Percentiles rank a stretch among this genome's conserved stretches.
phyloP scores from a whole-genome alignment of 1,284 basidiomycete genomes.

The Apiotrichum laibachii region DNA sequence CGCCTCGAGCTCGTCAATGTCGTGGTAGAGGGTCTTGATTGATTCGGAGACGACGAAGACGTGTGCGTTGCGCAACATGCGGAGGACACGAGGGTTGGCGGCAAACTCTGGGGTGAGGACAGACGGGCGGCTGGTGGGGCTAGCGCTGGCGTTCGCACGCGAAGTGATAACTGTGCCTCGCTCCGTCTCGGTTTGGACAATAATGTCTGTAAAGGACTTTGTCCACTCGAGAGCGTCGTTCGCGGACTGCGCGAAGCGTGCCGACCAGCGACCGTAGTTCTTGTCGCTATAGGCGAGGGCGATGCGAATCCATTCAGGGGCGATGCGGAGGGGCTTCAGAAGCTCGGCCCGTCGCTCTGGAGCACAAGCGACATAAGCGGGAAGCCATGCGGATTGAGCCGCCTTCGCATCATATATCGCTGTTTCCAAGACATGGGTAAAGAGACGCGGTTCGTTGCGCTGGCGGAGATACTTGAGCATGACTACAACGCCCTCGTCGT shows the following conservation, averaged over 20 bases:
- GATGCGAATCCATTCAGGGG: slow-evolving; percentile 19
- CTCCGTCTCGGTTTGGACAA: background rate
- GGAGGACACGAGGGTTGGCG: background rate
- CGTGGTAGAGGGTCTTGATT: slow-evolving; percentile 2
- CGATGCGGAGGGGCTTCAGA: slow-evolving; percentile 2
- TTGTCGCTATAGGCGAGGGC: slow-evolving; percentile 2
- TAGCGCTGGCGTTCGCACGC: background rate
- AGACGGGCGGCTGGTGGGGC: background rate
- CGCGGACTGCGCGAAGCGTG: background rate
- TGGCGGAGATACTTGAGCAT: slow-evolving; percentile 5
- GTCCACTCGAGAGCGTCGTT: slow-evolving; percentile 8
- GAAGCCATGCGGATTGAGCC: slow-evolving; percentile 9
- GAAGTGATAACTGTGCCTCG: background rate
- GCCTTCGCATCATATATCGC: slow-evolving; percentile 6
- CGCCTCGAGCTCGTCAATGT: background rate
- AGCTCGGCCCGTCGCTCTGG: slow-evolving; percentile 4
- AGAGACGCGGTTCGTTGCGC: slow-evolving; percentile 1
- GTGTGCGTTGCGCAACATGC: background rate
- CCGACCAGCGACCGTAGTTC: background rate
- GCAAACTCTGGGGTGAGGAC: slow-evolving; percentile 6
- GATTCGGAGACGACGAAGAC: slow-evolving; percentile 9
- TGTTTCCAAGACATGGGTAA: slow-evolving; percentile 11
- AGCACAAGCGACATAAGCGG: slow-evolving; percentile 11
- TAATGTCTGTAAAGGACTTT: background rate
- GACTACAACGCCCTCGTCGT: slow-evolving; percentile 1